Conservation (phyloP, 192 early-diverging fungal species). For the Spinellus fusiger region DNA sequence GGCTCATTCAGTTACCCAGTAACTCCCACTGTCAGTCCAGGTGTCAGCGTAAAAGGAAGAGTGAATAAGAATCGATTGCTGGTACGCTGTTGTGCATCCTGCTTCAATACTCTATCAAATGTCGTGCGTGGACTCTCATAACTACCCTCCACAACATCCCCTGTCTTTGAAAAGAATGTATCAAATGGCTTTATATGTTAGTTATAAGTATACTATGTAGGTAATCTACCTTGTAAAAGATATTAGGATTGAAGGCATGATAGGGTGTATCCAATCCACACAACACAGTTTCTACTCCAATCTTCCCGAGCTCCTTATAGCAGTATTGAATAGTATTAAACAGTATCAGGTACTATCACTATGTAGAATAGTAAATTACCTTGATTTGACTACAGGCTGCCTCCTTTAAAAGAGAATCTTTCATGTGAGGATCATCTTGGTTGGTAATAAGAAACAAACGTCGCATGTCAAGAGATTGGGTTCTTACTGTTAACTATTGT, state of each 20-base stretch:
- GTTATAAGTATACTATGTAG: constrained; percentile 22
- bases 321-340: background rate
- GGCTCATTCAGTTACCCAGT: too few species aligned
- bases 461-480: too few species aligned
- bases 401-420: constrained; percentile 37
- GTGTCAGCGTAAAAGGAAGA: too few species aligned
- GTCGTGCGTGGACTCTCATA: too few species aligned
- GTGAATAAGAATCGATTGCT: too few species aligned
- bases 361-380: constrained; percentile 12
- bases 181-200: background rate
- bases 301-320: background rate
- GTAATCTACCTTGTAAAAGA: constrained; percentile 53
- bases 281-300: constrained; percentile 39
- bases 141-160: too few species aligned
- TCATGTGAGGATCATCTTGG: constrained; percentile 55
- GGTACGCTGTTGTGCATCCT: too few species aligned
- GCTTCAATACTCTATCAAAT: background rate
- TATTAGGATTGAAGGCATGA: constrained; percentile 45
- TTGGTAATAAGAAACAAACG: constrained; percentile 72
- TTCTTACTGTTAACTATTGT: constrained; percentile 45
- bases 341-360: background rate
- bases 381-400: constrained; percentile 52
- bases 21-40: too few species aligned
- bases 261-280: constrained; percentile 50
- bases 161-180: background rate